Evolutionary conservation across 805 yeast species (phyloP), one percentile per base, ranked within the genome.

Genomic region (Clavispora carvajalis): DNA sequence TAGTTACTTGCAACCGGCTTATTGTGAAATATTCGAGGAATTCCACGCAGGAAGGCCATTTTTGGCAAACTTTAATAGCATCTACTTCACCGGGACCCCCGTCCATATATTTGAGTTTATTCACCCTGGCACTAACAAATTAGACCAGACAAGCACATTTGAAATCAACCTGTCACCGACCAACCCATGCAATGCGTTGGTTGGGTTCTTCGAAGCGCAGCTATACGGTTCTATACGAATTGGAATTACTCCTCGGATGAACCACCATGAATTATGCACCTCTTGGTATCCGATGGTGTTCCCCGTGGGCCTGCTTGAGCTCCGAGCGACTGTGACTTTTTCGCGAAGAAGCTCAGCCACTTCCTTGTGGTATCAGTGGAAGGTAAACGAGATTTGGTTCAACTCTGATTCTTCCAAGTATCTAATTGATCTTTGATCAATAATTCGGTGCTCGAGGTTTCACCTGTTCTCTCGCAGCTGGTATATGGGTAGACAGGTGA

Each of bases 131-230:
- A 33, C 29, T 6, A 39, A 64, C 65, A 3, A 62, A 65, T 29
- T 37, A 39, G 8, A 24, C 21, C 41, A 34, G 39, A 16, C 18
- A 0, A 73, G 82, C 44, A 63, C 65, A 36, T 65, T 76, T 5
- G 65, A 69, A 12, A 60, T 72, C 23, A 69, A 74, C 39, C 17
- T 13, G 12, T 16, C 31, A 9, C 18, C 23, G 5, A 7, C 19
- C 9, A 22, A 83, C 2, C 73, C 72, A 15, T 58, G 86, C 3
- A 90, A 87, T 57, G 96, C 91, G 0, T 57, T 89, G 25, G 65
- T 79, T 3, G 96, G 96, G 0, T 80, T 69, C 53, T 90, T 90
- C 53, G 71, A 71, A n/a, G 80, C 93, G 0, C 73, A 62, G 2
- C 67, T 89, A n/a, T 85, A 79, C 56, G 76, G 73, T 1, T 82